A percentile compares a stretch with the other conserved stretches of the same genome.
Evolutionary conservation across 108 stramenopile genomes (phyloP).

Genomic region (Cyclotella choctawhatcheeana): DNA sequence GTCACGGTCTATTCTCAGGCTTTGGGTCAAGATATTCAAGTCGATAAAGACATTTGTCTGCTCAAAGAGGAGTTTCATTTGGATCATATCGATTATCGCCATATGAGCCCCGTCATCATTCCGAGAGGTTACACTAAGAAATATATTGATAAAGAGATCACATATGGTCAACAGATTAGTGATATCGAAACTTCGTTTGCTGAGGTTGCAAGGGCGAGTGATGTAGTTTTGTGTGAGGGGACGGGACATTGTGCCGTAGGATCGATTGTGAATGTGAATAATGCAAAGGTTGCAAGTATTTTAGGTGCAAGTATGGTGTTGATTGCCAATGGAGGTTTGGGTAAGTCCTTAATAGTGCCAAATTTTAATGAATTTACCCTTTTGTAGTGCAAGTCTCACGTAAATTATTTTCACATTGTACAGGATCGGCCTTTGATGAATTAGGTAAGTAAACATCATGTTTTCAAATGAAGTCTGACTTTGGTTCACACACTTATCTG

Average conservation of each 20-base stretch:
- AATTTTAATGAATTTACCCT: too few species aligned
- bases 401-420: background rate
- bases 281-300: conserved; percentile 91
- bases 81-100: conserved; percentile 84
- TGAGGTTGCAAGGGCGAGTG: conserved; percentile 54
- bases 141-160: conserved; percentile 88
- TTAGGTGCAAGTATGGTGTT: conserved; percentile 90
- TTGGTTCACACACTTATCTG: background rate
- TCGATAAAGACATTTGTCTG: conserved; percentile 94
- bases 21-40: conserved; percentile 70
- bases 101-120: conserved; percentile 96
- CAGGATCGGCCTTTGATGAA: conserved; percentile 92
- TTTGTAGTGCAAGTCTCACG: too few species aligned
- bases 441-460: conserved; percentile 47
- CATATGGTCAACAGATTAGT: conserved; percentile 66
- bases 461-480: background rate
- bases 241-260: conserved; percentile 98
- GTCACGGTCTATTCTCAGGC: conserved; percentile 55
- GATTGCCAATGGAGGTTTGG: conserved; percentile 95
- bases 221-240: conserved; percentile 91
- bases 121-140: conserved; percentile 93
- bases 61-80: conserved; percentile 89
- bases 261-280: conserved; percentile 91
- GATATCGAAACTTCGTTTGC: conserved; percentile 66
- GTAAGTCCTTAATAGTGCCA: too few species aligned